These are phyloP conservation scores for Colletotrichum paranaense DNA, from an alignment of 2,329 filamentous ascomycete species.

Conservation along the genomic window DNA sequence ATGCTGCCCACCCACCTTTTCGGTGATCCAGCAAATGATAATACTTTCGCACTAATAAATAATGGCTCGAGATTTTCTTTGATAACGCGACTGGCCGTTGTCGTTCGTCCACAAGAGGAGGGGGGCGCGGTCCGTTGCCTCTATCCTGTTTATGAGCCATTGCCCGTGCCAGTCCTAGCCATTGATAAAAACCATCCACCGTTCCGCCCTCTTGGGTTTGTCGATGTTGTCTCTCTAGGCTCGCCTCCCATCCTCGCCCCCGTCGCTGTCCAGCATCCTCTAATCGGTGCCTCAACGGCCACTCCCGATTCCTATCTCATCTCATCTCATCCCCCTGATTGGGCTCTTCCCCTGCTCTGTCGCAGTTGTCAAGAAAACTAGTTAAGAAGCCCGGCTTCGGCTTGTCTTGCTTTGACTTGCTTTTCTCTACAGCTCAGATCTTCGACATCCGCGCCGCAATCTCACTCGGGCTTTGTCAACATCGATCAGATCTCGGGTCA, in stretches of 20 bases:
- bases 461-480: neutral
- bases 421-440: conserved; percentile 13
- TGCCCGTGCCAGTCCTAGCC: conserved; percentile 9
- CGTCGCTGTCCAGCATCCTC: neutral
- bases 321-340: neutral
- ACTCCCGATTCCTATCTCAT: neutral
- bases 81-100: conserved; percentile 28
- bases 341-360: neutral
- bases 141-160: neutral
- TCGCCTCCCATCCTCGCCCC: conserved; percentile 2
- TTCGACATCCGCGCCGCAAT: neutral
- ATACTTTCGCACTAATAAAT: conserved; percentile 33
- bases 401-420: conserved; percentile 14
- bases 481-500: neutral
- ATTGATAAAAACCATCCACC: conserved; percentile 28
- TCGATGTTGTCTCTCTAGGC: conserved; percentile 8
- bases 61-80: conserved; percentile 33
- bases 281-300: neutral
- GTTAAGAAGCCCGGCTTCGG: conserved; percentile 7
- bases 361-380: neutral
- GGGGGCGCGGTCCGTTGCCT: neutral
- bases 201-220: conserved; percentile 1
- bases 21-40: conserved; percentile 36
- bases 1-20: conserved; percentile 5
- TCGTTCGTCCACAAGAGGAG: neutral